Percentiles rank a stretch among this genome's conserved stretches.
Conservation (phyloP, 352 stramenopile species). For the Phytophthora chlamydospora region DNA sequence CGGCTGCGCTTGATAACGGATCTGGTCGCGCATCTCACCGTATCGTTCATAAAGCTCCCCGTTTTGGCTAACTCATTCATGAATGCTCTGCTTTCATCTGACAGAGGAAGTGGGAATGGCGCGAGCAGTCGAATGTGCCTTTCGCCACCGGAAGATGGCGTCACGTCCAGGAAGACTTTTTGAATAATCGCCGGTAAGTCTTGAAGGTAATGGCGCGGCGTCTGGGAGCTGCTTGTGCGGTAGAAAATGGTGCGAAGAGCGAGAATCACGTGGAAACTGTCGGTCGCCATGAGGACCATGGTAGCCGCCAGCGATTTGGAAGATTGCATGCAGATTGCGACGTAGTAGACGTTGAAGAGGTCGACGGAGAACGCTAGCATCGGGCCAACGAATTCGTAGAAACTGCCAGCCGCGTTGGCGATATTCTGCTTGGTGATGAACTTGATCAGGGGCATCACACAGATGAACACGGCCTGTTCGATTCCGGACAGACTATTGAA, state of each 20-base stretch:
- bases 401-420: neutral
- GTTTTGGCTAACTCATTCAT: conserved; percentile 8
- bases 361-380: conserved; percentile 30
- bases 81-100: neutral
- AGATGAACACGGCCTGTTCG: conserved; percentile 4
- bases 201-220: neutral
- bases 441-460: conserved; percentile 15
- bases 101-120: conserved; percentile 15
- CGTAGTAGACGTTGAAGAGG: conserved; percentile 27
- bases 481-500: conserved; percentile 8
- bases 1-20: neutral
- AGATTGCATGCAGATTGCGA: conserved; percentile 27
- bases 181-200: neutral
- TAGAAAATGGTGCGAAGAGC: neutral
- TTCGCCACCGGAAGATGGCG: neutral
- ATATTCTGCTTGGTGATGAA: conserved; percentile 23
- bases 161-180: neutral
- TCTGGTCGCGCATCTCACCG: neutral
- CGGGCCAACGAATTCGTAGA: conserved; percentile 18
- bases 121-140: conserved; percentile 6
- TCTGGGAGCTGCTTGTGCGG: neutral
- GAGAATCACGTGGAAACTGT: conserved; percentile 8
- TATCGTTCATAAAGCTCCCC: neutral
- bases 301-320: conserved; percentile 14
- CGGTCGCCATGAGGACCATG: conserved; percentile 6